Evolutionary conservation across 768 basidiomycete genomes (phyloP).

Genomic region (Chiua virens): DNA sequence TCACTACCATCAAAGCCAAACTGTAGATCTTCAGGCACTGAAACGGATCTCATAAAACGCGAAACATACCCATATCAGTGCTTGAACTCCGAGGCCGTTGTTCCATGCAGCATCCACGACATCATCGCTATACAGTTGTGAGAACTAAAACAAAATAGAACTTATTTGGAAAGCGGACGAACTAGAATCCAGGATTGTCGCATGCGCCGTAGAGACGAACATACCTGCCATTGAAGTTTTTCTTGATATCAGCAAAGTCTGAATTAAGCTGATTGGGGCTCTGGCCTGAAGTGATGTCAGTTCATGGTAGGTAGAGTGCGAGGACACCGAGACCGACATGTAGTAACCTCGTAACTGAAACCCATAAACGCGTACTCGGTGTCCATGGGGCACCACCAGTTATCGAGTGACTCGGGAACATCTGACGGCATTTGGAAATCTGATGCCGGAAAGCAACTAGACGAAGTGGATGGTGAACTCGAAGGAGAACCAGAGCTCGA

Average conservation of each 20-base stretch:
- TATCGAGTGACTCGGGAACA: constrained; percentile 43
- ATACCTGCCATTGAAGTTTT: constrained; percentile 62
- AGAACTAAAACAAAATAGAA: constrained; percentile 15
- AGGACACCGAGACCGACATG: constrained; percentile 42
- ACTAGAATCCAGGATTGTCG: constrained; percentile 42
- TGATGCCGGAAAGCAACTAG: constrained; percentile 39
- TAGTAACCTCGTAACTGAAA: constrained; percentile 72
- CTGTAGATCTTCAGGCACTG: constrained; percentile 13
- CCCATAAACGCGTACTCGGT: constrained; percentile 77
- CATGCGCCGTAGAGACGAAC: constrained; percentile 51
- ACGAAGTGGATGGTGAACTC: neutral
- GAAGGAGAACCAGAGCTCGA: neutral
- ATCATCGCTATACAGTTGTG: constrained; percentile 42
- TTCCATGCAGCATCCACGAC: constrained; percentile 69
- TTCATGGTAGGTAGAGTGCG: neutral
- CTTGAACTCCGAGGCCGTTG: constrained; percentile 68
- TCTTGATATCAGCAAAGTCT: constrained; percentile 62
- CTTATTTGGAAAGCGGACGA: neutral
- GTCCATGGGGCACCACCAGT: constrained; percentile 64
- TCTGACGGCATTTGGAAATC: constrained; percentile 55
- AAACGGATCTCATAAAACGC: neutral
- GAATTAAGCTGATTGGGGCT: constrained; percentile 45
- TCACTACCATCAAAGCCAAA: constrained; percentile 41
- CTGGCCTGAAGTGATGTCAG: constrained; percentile 47
- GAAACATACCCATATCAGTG: constrained; percentile 65